phyloP scores from a whole-genome alignment of 176 grass and related monocot species.

The Musa schizocarpa region DNA sequence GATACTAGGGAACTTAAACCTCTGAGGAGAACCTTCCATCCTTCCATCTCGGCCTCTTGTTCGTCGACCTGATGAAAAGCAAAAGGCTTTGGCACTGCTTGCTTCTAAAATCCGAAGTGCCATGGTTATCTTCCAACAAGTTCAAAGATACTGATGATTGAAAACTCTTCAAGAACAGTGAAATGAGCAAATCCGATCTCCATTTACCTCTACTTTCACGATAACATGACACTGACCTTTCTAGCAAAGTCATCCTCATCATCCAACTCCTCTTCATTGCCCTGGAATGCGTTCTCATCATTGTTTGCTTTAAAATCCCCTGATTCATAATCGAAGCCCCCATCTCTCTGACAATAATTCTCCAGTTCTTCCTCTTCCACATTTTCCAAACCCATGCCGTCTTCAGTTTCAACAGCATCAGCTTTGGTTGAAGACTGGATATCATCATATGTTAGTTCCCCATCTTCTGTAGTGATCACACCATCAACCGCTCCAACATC shows the following conservation, averaged over 20 bases:
- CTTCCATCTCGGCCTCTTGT: conserved; percentile 25
- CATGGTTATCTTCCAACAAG: conserved; percentile 30
- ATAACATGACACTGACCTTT: conserved; percentile 66
- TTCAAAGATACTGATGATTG: neutral
- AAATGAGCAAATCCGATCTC: conserved; percentile 18
- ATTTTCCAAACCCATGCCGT: conserved; percentile 31
- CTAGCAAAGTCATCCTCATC: conserved; percentile 78
- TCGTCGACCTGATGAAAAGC: conserved; percentile 28
- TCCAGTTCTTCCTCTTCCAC: conserved; percentile 41
- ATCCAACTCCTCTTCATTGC: conserved; percentile 49
- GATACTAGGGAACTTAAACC: no score
- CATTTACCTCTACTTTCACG: conserved; percentile 21
- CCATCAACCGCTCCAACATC: conserved; percentile 47
- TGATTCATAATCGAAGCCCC: conserved; percentile 36
- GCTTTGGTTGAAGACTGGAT: conserved; percentile 26
- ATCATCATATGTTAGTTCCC: conserved; percentile 4
- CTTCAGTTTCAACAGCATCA: conserved; percentile 33
- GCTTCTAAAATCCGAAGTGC: conserved; percentile 25
- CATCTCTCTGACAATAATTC: conserved; percentile 45
- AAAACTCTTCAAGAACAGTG: conserved; percentile 25
- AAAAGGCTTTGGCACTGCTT: conserved; percentile 32
- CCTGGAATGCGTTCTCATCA: conserved; percentile 53
- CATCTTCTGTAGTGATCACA: conserved; percentile 33
- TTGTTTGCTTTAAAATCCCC: conserved; percentile 43
- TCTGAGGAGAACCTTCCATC: conserved; percentile 3